phyloP scores from a whole-genome alignment of 2,329 filamentous ascomycete genomes.

The Claviceps sp. region DNA sequence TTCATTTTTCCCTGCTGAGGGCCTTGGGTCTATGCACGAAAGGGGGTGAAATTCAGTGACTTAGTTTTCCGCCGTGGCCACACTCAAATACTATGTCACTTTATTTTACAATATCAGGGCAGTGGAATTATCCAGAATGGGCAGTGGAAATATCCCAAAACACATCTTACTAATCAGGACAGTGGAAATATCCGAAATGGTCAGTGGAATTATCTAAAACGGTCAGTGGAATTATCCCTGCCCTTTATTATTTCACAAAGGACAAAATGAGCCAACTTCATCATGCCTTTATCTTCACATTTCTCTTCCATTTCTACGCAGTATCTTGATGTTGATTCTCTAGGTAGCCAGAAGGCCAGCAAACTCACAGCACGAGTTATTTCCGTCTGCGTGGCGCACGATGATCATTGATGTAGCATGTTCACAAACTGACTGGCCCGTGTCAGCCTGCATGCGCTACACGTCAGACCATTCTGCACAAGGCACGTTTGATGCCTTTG shows the following conservation, averaged over 20 bases:
- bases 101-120: too few species aligned
- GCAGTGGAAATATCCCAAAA: too few species aligned
- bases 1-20: too few species aligned
- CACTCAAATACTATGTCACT: too few species aligned
- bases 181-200: too few species aligned
- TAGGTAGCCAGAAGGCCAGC: conserved; percentile 19
- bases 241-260: conserved; percentile 40
- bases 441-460: neutral
- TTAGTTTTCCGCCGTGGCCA: too few species aligned
- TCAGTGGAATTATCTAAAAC: too few species aligned
- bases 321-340: conserved; percentile 18
- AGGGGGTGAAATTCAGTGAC: too few species aligned
- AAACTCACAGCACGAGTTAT: conserved; percentile 24
- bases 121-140: too few species aligned
- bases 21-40: too few species aligned
- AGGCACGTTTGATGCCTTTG: neutral
- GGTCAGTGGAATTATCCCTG: too few species aligned
- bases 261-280: conserved; percentile 42
- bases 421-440: neutral
- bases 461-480: neutral
- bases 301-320: neutral
- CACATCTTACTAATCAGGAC: too few species aligned
- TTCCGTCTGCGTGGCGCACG: conserved; percentile 22
- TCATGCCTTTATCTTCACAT: conserved; percentile 1
- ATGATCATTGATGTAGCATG: neutral